These are phyloP conservation scores for Cladophialophora carrionii DNA, from an alignment of 2,329 filamentous ascomycete genomes.

Conservation along the genomic window DNA sequence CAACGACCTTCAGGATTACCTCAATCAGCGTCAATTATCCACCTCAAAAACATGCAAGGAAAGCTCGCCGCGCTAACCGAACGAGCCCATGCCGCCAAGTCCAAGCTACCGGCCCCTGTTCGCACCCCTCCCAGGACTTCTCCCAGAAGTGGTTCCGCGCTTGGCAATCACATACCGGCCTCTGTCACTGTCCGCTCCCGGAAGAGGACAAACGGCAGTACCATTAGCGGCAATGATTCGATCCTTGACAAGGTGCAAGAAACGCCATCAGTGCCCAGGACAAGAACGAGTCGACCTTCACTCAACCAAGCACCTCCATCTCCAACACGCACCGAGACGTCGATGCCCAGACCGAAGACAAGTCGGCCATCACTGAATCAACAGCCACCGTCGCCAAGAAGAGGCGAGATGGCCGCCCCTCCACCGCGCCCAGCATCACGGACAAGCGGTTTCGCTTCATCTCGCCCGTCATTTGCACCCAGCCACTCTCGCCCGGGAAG, in stretches of 20 bases:
- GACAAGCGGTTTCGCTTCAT: constrained; percentile 38
- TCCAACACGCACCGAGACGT: constrained; percentile 25
- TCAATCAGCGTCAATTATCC: constrained; percentile 75
- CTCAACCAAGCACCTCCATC: constrained; percentile 61
- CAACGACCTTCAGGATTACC: constrained; percentile 50
- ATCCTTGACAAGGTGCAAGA: constrained; percentile 38
- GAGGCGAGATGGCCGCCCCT: constrained; percentile 36
- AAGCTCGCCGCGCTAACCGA: constrained; percentile 98
- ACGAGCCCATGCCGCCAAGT: constrained; percentile 85
- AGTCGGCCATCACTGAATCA: constrained; percentile 63
- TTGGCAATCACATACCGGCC: constrained; percentile 56
- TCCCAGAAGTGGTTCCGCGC: constrained; percentile 63
- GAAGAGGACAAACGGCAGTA: constrained; percentile 66
- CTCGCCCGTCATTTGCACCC: constrained; percentile 34
- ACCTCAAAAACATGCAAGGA: constrained; percentile 89
- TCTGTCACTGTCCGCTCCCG: constrained; percentile 67
- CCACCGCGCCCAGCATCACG: constrained; percentile 34
- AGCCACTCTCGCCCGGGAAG: constrained; percentile 37
- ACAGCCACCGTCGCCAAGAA: constrained; percentile 54
- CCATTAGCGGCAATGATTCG: constrained; percentile 47
- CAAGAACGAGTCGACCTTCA: constrained; percentile 60
- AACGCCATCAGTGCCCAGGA: constrained; percentile 35
- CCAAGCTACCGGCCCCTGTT: constrained; percentile 82
- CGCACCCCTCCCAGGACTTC: constrained; percentile 78
- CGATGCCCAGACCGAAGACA: constrained; percentile 41